Percentiles rank a stretch among this genome's conserved stretches.
Conservation (phyloP, 768 basidiomycete species). For the Coprinopsis marcescibilis region DNA sequence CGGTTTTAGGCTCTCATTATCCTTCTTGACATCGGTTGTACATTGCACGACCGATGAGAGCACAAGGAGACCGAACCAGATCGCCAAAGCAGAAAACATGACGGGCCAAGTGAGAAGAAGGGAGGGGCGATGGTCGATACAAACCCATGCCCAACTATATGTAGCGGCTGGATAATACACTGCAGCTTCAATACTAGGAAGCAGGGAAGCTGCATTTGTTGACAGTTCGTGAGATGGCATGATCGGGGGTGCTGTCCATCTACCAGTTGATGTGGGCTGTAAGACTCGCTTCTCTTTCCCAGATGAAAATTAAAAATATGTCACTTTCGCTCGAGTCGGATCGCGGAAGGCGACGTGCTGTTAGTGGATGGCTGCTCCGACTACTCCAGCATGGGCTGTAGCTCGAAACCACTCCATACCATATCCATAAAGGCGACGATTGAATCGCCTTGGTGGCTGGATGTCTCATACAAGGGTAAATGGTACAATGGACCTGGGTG, state of each 20-base stretch:
- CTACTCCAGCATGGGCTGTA: too few relatives aligned
- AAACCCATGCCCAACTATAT: not conserved
- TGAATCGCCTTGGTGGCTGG: not conserved
- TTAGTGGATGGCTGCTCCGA: too few relatives aligned
- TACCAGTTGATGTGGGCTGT: conserved; percentile 13
- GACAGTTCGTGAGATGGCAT: conserved; percentile 26
- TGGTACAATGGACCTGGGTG: not conserved
- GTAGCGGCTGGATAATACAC: not conserved
- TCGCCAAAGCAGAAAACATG: not conserved
- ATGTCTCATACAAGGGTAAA: not conserved
- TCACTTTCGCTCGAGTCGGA: not conserved
- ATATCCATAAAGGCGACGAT: not conserved
- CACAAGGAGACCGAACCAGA: not conserved
- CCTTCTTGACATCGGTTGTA: not conserved
- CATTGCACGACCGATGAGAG: not conserved
- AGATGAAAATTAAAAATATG: not conserved
- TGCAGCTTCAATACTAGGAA: conserved; percentile 7
- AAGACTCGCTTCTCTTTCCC: conserved; percentile 2
- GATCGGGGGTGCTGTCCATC: conserved; percentile 35
- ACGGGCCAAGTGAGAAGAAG: not conserved
- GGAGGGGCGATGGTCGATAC: not conserved
- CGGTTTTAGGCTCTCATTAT: not conserved
- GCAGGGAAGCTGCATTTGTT: conserved; percentile 15
- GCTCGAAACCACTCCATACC: too few relatives aligned
- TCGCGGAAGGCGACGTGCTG: not conserved